Conservation (phyloP, 2,329 filamentous ascomycete species). For the Aspergillus tamarii region DNA sequence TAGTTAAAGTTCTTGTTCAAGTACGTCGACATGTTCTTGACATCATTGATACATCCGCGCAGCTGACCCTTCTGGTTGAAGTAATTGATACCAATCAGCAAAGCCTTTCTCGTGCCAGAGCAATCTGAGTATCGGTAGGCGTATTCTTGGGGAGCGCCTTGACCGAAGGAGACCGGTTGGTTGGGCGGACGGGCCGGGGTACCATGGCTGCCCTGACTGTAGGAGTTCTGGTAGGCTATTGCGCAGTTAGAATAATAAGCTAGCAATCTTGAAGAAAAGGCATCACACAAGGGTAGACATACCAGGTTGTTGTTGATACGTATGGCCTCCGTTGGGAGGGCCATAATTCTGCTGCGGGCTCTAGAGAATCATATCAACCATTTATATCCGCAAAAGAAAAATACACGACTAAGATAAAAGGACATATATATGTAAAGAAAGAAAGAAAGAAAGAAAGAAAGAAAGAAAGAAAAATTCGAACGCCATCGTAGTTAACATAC, state of each 20-base stretch:
- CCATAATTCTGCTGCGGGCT: constrained; percentile 36
- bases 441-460: neutral
- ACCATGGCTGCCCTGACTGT: constrained; percentile 54
- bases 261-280: neutral
- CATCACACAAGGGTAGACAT: constrained; percentile 18
- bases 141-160: constrained; percentile 78
- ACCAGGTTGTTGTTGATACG: constrained; percentile 47
- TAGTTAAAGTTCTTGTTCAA: constrained; percentile 88
- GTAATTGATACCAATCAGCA: constrained; percentile 95
- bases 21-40: constrained; percentile 94
- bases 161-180: constrained; percentile 72
- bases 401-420: neutral
- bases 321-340: constrained; percentile 39
- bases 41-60: constrained; percentile 94
- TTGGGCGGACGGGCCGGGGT: constrained; percentile 69
- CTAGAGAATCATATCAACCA: constrained; percentile 23
- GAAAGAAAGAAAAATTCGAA: neutral
- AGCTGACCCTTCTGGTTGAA: constrained; percentile 90
- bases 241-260: constrained; percentile 4
- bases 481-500: constrained; percentile 31
- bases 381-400: neutral
- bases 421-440: neutral
- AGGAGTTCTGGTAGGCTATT: constrained; percentile 53
- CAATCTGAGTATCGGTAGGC: constrained; percentile 90
- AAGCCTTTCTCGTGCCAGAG: constrained; percentile 82